These are phyloP conservation scores for Arthrobotrys entomopaga DNA, from an alignment of 2,329 filamentous ascomycete genomes.

Conservation along the genomic window DNA sequence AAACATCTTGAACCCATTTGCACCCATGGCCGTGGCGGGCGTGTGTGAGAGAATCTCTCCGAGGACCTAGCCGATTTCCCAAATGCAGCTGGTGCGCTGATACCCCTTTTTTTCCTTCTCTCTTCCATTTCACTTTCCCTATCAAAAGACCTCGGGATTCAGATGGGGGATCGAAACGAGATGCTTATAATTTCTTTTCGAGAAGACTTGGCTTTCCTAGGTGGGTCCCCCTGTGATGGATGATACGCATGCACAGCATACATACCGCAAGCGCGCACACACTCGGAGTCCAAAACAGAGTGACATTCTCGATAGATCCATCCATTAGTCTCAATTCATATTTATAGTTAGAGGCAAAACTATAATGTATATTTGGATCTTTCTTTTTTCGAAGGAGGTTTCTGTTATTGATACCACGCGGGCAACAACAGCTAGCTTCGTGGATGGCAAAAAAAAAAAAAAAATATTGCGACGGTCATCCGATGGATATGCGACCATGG, in stretches of 20 bases:
- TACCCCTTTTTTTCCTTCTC: slow-evolving; percentile 16
- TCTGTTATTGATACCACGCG: too few species aligned
- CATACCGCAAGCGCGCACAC: slow-evolving; percentile 1
- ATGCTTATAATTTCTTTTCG: slow-evolving; percentile 11
- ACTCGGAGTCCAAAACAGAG: slow-evolving; percentile 2
- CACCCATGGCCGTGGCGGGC: slow-evolving; percentile 14
- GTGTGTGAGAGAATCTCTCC: slow-evolving; percentile 54
- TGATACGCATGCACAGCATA: slow-evolving; percentile 2
- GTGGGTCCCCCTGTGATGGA: background rate
- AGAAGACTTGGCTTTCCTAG: background rate
- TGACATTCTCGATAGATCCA: slow-evolving; percentile 16
- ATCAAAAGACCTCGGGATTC: background rate
- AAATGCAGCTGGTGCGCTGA: slow-evolving; percentile 30
- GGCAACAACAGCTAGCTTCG: background rate
- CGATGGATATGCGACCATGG: too few species aligned
- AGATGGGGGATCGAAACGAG: background rate
- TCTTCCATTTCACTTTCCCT: background rate
- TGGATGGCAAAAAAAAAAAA: too few species aligned
- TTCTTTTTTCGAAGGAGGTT: background rate
- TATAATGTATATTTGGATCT: slow-evolving; percentile 12
- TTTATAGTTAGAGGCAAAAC: background rate
- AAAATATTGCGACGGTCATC: background rate
- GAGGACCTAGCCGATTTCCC: slow-evolving; percentile 31
- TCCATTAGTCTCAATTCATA: slow-evolving; percentile 3
- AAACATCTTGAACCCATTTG: slow-evolving; percentile 34